Evolutionary conservation across 2,329 filamentous ascomycete genomes (phyloP), one percentile per base, ranked within the genome.

Genomic region (Chlorencoelia australis): DNA sequence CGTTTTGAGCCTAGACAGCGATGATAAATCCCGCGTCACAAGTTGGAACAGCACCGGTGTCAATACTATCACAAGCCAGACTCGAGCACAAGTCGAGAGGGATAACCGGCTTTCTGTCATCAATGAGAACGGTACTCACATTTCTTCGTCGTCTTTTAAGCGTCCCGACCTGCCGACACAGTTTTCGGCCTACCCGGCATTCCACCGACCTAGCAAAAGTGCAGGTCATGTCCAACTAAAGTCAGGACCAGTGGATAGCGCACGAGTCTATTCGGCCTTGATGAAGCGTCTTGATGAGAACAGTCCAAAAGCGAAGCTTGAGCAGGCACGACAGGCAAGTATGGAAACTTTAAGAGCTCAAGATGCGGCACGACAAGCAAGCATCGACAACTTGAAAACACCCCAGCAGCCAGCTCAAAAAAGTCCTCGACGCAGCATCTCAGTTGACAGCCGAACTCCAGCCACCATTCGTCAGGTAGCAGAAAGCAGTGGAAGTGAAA

Each of bases 21-120:
- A 72, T 25, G 68, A 74, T 14, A 71, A 63, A 45, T 81, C 76
- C n/a, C 63, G 79, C 15, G 73, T 83, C 33, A 83, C 79, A 2
- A 86, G 80, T 54, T 85, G 81, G 81, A 71, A 71, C 4, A 73
- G 75, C 42, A 82, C 79, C 0, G 73, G 71, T 1, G 64, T 67
- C 2, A 68, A 68, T 39, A 67, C 71, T 3, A 58, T 67, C 5
- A 73, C 54, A 40, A 66, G 61, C 40, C 64, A 47, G 27, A 35
- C 36, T 13, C 43, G 40, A 36, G 15, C 37, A 18, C 46, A 42
- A 16, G 22, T 37, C 3, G 66, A 71, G 41, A 59, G 68, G 63
- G 63, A 73, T 41, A 69, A 79, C 48, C 67, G 73, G 2, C 59
- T 82, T n/a, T 78, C 75, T 2, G 66, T 77, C 16, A 81, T 82